These are phyloP conservation scores for Pythium dissotocum DNA, from an alignment of 352 stramenopile species.

Conservation along the genomic window DNA sequence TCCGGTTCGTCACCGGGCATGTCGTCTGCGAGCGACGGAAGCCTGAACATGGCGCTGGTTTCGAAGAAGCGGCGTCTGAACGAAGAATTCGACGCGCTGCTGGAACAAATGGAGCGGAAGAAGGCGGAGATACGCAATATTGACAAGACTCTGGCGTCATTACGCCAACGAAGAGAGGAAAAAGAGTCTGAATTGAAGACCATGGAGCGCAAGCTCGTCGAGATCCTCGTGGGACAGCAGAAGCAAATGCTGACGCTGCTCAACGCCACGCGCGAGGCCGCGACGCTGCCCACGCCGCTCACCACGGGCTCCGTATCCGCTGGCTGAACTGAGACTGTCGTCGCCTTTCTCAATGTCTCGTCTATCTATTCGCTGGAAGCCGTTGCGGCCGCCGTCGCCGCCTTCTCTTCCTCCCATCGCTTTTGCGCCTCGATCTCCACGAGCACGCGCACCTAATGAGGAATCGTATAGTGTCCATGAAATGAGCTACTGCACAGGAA, in stretches of 20 bases:
- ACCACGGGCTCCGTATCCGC: not conserved
- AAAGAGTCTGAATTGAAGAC: constrained; percentile 79
- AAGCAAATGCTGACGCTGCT: constrained; percentile 71
- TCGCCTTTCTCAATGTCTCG: not conserved
- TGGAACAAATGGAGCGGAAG: constrained; percentile 77
- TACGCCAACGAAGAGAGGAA: constrained; percentile 54
- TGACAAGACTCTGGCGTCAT: constrained; percentile 59
- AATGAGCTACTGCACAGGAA: not conserved
- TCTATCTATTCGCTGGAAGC: constrained; percentile 1
- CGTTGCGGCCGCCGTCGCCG: not conserved
- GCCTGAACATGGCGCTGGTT: constrained; percentile 62
- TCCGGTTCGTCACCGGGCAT: constrained; percentile 22
- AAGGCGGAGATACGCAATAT: constrained; percentile 55
- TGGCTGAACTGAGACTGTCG: not conserved
- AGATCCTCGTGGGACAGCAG: constrained; percentile 85
- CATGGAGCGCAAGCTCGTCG: constrained; percentile 79
- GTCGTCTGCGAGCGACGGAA: constrained; percentile 15
- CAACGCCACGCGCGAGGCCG: constrained; percentile 42
- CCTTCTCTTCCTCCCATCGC: constrained; percentile 53
- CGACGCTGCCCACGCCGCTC: constrained; percentile 19
- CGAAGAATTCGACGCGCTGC: constrained; percentile 75
- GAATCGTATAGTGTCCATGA: not conserved
- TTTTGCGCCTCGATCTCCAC: constrained; percentile 69
- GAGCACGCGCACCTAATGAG: constrained; percentile 44
- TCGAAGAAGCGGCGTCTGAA: constrained; percentile 82